Base-by-base conservation (phyloP, 495 filamentous ascomycete species). In the Penicillium salamii region DNA sequence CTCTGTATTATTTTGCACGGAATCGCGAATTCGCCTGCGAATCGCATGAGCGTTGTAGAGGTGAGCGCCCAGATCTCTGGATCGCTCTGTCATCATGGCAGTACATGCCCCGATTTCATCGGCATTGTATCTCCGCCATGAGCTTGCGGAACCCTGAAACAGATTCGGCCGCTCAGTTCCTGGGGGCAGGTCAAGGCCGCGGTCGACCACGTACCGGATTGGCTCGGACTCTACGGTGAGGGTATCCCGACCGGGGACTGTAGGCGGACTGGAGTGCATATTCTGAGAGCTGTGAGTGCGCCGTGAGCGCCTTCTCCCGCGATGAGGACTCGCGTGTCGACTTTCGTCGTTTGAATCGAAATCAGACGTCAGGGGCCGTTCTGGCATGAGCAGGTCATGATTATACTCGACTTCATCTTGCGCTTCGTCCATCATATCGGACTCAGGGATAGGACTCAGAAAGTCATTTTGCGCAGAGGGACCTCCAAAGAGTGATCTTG, bases 1-100 rank as follows among this genome's bases (percentile, higher is more conserved):
- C 15, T 59, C 50, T 50, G 70, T 63, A 17, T 57, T 40, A 32
- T 54, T 32, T 53, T 62, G 70, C 46, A 63, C n/a, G 50, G 47
- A 39, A 14, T 52, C 35, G 52, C 53, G 65, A 5, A 67, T 58
- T 23, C 77, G 63, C 12, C 65, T 66, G 57, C 83, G 86, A 36
- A 90, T 63, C 23, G 70, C 74, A 66, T 82, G 82, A 0, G 84
- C 77, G 65, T 91, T 90, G 63, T 87, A 93, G 18, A 96, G 65
- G 73, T 95, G 90, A 23, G 83, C 66, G 1, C 77, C 71, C n/a
- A 95, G 70, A 52, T 96, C 83, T 49, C 75, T 67, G 20, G 80
- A 76, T 13, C 75, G 65, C 23, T 78, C 58, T 8, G 79, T 69
- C 29, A 84, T 72, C 7, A 92, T 65, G 18, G 80, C 77, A 2